Conservation (phyloP, 257 asterid genomes). For the Dorcoceras hygrometricum region DNA sequence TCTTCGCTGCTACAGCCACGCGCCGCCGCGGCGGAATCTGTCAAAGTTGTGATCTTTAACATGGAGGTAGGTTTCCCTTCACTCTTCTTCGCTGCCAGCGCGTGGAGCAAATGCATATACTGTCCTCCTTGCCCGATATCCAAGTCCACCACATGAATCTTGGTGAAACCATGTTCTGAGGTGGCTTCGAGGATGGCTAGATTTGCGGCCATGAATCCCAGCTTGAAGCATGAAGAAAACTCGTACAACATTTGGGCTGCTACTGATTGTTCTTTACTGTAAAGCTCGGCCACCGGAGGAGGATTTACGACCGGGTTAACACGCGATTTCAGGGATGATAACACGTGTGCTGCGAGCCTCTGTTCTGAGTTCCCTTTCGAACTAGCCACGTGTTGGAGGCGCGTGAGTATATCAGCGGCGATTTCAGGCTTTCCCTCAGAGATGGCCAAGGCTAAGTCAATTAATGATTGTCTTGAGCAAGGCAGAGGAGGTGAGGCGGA, state of each 20-base stretch:
- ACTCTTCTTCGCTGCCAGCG: constrained; percentile 48
- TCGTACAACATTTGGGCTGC: constrained; percentile 57
- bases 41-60: constrained; percentile 60
- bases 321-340: constrained; percentile 47
- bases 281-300: constrained; percentile 37
- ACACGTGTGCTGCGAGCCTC: constrained; percentile 44
- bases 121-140: constrained; percentile 77
- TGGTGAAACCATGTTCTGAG: constrained; percentile 33
- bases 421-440: constrained; percentile 56
- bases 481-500: constrained; percentile 55
- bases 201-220: constrained; percentile 89
- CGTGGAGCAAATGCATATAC: constrained; percentile 75
- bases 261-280: constrained; percentile 37
- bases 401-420: constrained; percentile 72
- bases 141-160: constrained; percentile 74
- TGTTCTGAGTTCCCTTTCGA: constrained; percentile 56
- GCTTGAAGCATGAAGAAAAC: constrained; percentile 72
- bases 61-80: constrained; percentile 23
- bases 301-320: constrained; percentile 44
- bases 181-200: constrained; percentile 66
- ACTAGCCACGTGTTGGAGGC: constrained; percentile 59
- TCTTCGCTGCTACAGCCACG: constrained; percentile 30
- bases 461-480: constrained; percentile 47
- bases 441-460: constrained; percentile 58
- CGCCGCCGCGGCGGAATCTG: constrained; percentile 25